Evolutionary conservation across 495 filamentous ascomycete genomes (phyloP).

Genomic region (Aspergillus baeticus): DNA sequence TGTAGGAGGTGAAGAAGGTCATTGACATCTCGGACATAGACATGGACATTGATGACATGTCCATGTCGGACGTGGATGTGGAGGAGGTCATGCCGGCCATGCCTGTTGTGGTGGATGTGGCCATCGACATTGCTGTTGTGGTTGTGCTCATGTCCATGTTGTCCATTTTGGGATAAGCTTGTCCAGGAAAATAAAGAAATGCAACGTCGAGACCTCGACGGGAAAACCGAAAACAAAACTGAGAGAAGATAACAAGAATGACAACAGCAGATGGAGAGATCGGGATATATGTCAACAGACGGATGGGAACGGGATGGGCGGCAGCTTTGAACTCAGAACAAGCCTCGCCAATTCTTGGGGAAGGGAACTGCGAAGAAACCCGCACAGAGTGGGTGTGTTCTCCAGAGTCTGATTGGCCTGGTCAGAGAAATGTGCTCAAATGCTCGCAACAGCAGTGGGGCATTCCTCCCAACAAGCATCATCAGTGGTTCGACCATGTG

Average conservation of each 20-base stretch:
- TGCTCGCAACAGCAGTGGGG: too few relatives aligned
- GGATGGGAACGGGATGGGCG: neutral
- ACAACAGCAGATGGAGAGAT: too few relatives aligned
- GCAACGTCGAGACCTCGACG: too few relatives aligned
- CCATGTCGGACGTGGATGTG: conserved; percentile 16
- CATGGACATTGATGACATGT: conserved; percentile 25
- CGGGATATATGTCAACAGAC: neutral
- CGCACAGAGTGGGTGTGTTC: too few relatives aligned
- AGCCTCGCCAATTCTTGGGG: neutral
- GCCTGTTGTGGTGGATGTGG: neutral
- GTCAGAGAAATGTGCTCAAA: too few relatives aligned
- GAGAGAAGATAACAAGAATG: too few relatives aligned
- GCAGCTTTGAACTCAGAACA: neutral
- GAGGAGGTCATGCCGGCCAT: neutral
- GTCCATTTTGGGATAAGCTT: neutral
- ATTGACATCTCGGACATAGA: conserved; percentile 31
- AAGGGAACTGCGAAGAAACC: too few relatives aligned
- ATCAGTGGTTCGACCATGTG: too few relatives aligned
- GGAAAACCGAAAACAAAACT: too few relatives aligned
- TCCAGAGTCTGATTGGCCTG: too few relatives aligned
- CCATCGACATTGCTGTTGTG: neutral
- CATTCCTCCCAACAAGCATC: too few relatives aligned
- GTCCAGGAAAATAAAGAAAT: too few relatives aligned
- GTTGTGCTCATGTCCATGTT: conserved; percentile 12
- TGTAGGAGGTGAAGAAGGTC: conserved; percentile 30